phyloP scores from a whole-genome alignment of 176 grass and related monocot species.

The Urochloa ruziziensis region DNA sequence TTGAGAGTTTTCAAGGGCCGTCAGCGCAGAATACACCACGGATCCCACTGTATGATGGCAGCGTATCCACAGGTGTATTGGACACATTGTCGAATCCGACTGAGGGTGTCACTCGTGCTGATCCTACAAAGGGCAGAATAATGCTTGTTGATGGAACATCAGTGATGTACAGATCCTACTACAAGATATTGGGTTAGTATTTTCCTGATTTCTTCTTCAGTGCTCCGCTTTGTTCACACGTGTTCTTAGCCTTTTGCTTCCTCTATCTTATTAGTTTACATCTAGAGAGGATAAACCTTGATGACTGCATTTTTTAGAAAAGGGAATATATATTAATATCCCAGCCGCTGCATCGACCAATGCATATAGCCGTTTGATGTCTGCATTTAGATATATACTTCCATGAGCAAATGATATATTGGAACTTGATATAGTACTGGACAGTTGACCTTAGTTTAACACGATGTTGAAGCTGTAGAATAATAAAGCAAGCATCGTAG shows the following conservation, averaged over 20 bases:
- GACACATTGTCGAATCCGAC: slow-evolving; percentile 20
- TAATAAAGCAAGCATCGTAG: neutral
- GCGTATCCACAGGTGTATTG: slow-evolving; percentile 21
- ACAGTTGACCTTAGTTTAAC: slow-evolving; percentile 14
- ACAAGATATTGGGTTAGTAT: slow-evolving; percentile 83
- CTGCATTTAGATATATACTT: neutral
- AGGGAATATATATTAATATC: no score
- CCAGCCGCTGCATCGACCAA: no score
- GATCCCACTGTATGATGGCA: slow-evolving; percentile 43
- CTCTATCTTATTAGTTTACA: neutral
- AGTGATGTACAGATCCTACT: slow-evolving; percentile 98
- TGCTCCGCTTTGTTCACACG: neutral
- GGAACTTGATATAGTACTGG: neutral
- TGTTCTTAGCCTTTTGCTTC: neutral
- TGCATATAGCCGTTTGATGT: no score
- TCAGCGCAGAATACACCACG: slow-evolving; percentile 25
- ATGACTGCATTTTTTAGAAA: neutral
- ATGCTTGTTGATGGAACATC: slow-evolving; percentile 93
- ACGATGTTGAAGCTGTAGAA: neutral
- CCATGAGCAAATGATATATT: neutral
- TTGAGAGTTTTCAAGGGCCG: slow-evolving; percentile 41
- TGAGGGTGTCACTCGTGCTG: slow-evolving; percentile 3
- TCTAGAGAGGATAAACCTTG: neutral
- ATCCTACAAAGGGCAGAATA: slow-evolving; percentile 66
- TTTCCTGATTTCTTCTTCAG: neutral